Percentiles rank a stretch among this genome's conserved stretches.
phyloP scores from a whole-genome alignment of 1,139 yeast species.

The Saccharomycopsis hybrid region DNA sequence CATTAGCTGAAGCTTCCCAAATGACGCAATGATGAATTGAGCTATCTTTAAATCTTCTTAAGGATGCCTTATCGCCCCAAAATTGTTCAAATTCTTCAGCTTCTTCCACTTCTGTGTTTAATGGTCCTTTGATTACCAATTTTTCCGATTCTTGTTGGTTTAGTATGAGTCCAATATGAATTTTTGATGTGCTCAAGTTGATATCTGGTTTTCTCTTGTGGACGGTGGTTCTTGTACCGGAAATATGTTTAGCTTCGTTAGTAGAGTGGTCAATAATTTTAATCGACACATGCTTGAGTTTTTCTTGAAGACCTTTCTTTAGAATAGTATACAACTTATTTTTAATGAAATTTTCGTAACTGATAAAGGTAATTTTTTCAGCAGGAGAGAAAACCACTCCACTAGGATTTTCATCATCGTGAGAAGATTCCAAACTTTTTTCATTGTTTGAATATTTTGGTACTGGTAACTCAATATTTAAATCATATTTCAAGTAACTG shows the following conservation, averaged over 20 bases:
- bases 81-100: slow-evolving; percentile 67
- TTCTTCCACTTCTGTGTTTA: slow-evolving; percentile 42
- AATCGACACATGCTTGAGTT: slow-evolving; percentile 46
- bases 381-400: slow-evolving; percentile 49
- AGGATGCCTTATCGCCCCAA: slow-evolving; percentile 85
- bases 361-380: slow-evolving; percentile 68
- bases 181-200: slow-evolving; percentile 22
- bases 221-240: slow-evolving; percentile 34
- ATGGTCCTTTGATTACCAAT: slow-evolving; percentile 81
- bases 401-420: slow-evolving; percentile 28
- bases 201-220: slow-evolving; percentile 47
- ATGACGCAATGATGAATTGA: slow-evolving; percentile 83
- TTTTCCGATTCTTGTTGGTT: slow-evolving; percentile 73
- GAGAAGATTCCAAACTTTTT: background rate
- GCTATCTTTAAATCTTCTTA: slow-evolving; percentile 90
- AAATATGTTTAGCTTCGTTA: slow-evolving; percentile 20
- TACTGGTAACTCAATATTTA: slow-evolving; percentile 43
- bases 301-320: slow-evolving; percentile 58
- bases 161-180: slow-evolving; percentile 59
- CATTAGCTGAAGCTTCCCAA: slow-evolving; percentile 55
- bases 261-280: slow-evolving; percentile 30
- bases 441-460: slow-evolving; percentile 20
- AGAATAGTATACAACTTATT: slow-evolving; percentile 56
- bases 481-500: slow-evolving; percentile 60
- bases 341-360: slow-evolving; percentile 59